These are phyloP conservation scores for Arachnopeziza araneosa DNA, from an alignment of 2,329 filamentous ascomycete species.

Conservation along the genomic window DNA sequence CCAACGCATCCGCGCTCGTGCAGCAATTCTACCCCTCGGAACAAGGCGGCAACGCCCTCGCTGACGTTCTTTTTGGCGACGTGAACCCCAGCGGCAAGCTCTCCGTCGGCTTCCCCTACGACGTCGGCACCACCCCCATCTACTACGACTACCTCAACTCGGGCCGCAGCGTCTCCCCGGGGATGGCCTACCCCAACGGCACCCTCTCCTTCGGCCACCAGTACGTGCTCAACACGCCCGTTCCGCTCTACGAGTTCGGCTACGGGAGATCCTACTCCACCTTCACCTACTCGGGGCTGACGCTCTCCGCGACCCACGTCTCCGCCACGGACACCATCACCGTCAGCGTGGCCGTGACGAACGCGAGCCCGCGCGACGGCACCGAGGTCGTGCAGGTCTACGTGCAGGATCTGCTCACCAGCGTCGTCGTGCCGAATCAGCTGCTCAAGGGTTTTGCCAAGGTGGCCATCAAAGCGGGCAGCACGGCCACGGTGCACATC, in stretches of 20 bases:
- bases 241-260: constrained; percentile 80
- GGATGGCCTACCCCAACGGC: constrained; percentile 67
- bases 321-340: constrained; percentile 43
- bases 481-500: constrained; percentile 49
- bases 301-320: constrained; percentile 34
- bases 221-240: constrained; percentile 72
- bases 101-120: constrained; percentile 64
- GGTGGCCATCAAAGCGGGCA: constrained; percentile 49
- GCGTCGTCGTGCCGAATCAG: constrained; percentile 60
- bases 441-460: constrained; percentile 69
- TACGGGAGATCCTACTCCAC: constrained; percentile 68
- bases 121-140: constrained; percentile 60
- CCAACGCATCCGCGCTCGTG: constrained; percentile 57
- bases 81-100: constrained; percentile 64
- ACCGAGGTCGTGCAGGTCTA: constrained; percentile 53
- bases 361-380: constrained; percentile 49
- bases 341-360: constrained; percentile 50
- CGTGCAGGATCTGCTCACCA: constrained; percentile 41
- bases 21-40: constrained; percentile 75
- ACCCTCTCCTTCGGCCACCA: constrained; percentile 81
- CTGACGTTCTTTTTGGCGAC: constrained; percentile 73
- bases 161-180: constrained; percentile 67
- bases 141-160: constrained; percentile 72
- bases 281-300: constrained; percentile 48
- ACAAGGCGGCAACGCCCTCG: constrained; percentile 76